phyloP scores from a whole-genome alignment of 148 eudicot species.

The Persicaria tinctoria region DNA sequence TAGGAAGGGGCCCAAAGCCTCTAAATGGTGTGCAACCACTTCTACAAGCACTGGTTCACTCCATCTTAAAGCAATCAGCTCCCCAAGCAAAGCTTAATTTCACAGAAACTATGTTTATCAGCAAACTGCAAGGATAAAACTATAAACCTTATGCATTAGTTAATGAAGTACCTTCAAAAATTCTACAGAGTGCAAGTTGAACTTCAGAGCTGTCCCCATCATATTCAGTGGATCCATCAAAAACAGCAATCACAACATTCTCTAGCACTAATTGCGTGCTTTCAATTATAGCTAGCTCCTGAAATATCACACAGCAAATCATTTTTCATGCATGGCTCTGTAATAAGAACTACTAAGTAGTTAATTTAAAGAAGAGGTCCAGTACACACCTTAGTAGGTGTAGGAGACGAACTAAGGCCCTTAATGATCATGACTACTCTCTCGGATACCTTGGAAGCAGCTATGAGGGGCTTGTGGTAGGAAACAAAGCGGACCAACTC shows the following conservation, averaged over 20 bases:
- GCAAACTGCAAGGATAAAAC: slow-evolving; percentile 17
- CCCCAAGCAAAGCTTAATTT: slow-evolving; percentile 74
- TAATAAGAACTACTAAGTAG: background rate
- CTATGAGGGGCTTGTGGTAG: slow-evolving; percentile 59
- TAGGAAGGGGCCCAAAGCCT: slow-evolving; percentile 82
- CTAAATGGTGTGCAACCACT: slow-evolving; percentile 84
- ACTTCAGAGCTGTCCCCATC: slow-evolving; percentile 38
- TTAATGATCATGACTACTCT: slow-evolving; percentile 47
- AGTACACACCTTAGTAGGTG: slow-evolving; percentile 55
- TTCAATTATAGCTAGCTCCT: slow-evolving; percentile 78
- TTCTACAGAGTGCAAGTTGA: slow-evolving; percentile 51
- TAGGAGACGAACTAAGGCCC: slow-evolving; percentile 35
- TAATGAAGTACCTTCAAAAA: slow-evolving; percentile 61
- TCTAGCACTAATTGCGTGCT: slow-evolving; percentile 89
- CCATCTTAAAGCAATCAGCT: slow-evolving; percentile 79
- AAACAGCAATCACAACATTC: slow-evolving; percentile 54
- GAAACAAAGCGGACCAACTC: slow-evolving; percentile 81
- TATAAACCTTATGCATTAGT: slow-evolving; percentile 3
- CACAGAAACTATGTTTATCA: slow-evolving; percentile 24
- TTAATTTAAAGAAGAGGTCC: background rate
- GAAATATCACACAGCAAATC: slow-evolving; percentile 10
- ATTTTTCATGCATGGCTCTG: background rate
- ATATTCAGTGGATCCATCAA: slow-evolving; percentile 67
- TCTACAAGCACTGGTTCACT: slow-evolving; percentile 75
- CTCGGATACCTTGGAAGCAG: slow-evolving; percentile 70